Evolutionary conservation across 129 eudicot species (phyloP).

Genomic region (Mikania micrantha): DNA sequence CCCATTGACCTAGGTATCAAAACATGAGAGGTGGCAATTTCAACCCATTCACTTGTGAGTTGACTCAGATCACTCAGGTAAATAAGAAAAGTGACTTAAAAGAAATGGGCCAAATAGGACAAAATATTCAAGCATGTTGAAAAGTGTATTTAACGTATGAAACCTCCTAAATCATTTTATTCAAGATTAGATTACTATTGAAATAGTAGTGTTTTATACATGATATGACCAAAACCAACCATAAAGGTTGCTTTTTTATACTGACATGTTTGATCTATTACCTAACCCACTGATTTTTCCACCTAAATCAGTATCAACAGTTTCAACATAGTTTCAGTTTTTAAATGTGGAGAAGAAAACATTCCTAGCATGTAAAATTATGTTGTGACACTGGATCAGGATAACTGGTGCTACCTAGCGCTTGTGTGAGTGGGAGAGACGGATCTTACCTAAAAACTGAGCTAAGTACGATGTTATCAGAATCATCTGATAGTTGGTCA

Average conservation of each 20-base stretch:
- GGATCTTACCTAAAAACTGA: slow-evolving; percentile 39
- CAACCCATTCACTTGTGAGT: neutral
- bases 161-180: neutral
- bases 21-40: neutral
- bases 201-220: neutral
- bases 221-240: neutral
- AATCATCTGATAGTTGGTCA: slow-evolving; percentile 30
- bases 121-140: neutral
- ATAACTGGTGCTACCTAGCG: neutral
- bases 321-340: neutral
- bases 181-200: neutral
- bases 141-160: neutral
- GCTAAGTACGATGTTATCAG: slow-evolving; percentile 51
- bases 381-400: neutral
- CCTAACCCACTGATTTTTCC: neutral
- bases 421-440: neutral
- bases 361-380: neutral
- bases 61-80: neutral
- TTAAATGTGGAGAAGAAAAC: slow-evolving; percentile 1
- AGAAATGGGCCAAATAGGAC: neutral
- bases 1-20: neutral
- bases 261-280: neutral
- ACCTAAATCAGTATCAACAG: neutral
- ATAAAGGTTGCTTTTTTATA: neutral
- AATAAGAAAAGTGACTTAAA: neutral